Percentiles rank a stretch among this genome's conserved stretches.
These are phyloP conservation scores for Arctium lappa DNA, from an alignment of 129 eudicot genomes.

Conservation along the genomic window DNA sequence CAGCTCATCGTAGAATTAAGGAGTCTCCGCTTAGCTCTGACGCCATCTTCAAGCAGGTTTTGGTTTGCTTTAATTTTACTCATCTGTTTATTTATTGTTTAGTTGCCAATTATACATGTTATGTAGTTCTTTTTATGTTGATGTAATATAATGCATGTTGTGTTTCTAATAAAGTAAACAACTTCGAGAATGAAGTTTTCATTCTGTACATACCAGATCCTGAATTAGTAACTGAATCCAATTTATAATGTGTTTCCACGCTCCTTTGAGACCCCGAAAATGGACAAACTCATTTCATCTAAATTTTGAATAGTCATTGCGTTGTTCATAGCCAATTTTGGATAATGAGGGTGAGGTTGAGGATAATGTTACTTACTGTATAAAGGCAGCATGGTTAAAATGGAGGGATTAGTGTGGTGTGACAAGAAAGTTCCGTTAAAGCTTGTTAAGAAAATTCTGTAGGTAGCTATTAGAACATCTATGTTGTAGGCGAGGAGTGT, in stretches of 20 bases:
- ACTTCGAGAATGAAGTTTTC: no score
- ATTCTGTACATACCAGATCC: no score
- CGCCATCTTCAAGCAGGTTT: slow-evolving; percentile 91
- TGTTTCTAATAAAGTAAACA: neutral
- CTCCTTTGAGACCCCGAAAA: no score
- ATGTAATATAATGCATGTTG: neutral
- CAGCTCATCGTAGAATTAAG: slow-evolving; percentile 73
- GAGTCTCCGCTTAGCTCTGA: slow-evolving; percentile 95
- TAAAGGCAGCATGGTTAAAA: neutral
- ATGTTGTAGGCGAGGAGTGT: neutral
- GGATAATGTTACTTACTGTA: neutral
- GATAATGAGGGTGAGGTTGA: neutral
- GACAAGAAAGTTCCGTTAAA: neutral
- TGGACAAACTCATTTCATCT: neutral
- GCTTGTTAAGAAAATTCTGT: neutral
- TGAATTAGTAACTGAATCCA: no score
- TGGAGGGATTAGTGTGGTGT: neutral
- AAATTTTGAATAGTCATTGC: neutral
- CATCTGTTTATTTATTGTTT: neutral
- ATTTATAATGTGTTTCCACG: no score
- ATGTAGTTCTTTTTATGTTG: neutral
- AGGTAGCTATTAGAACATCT: neutral
- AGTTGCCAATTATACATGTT: neutral
- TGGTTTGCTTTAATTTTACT: neutral
- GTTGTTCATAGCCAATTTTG: neutral